phyloP scores from a whole-genome alignment of 2,329 filamentous ascomycete genomes.

The Iodosphaeria phyllophila region DNA sequence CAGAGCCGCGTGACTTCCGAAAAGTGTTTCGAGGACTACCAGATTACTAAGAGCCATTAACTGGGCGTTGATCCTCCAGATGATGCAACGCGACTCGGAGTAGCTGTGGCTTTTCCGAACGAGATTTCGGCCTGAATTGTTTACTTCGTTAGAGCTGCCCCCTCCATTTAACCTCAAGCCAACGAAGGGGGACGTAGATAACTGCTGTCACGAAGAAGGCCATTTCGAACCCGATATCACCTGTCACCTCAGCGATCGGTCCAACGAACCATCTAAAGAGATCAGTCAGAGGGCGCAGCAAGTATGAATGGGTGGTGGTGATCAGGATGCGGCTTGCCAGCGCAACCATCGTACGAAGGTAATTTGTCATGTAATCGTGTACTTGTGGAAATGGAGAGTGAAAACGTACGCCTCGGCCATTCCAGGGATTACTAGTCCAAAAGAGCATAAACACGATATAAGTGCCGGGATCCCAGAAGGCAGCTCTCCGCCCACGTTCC shows the following conservation, averaged over 20 bases:
- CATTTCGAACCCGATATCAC: constrained; percentile 25
- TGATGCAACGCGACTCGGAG: neutral
- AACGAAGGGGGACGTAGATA: constrained; percentile 27
- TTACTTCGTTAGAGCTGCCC: constrained; percentile 10
- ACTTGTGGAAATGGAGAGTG: too few species aligned
- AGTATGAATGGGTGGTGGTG: too few species aligned
- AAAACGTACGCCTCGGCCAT: constrained; percentile 23
- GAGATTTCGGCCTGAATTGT: neutral
- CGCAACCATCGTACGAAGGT: too few species aligned
- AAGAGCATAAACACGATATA: constrained; percentile 23
- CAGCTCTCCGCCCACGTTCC: constrained; percentile 25
- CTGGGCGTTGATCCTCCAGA: neutral
- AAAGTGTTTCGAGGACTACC: neutral
- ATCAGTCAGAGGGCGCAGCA: too few species aligned
- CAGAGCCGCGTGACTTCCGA: neutral
- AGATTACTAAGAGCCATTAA: neutral
- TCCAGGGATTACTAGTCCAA: constrained; percentile 23
- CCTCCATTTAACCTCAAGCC: constrained; percentile 20
- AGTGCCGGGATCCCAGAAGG: constrained; percentile 28
- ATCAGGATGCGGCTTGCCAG: too few species aligned
- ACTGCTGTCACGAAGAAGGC: constrained; percentile 24
- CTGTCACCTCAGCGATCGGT: constrained; percentile 21
- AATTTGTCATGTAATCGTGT: too few species aligned
- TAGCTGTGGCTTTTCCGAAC: neutral
- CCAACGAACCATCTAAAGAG: constrained; percentile 26